A percentile compares a stretch with the other conserved stretches of the same genome.
Evolutionary conservation across 1,284 basidiomycete genomes (phyloP).

Genomic region (Ustilago trichophora): DNA sequence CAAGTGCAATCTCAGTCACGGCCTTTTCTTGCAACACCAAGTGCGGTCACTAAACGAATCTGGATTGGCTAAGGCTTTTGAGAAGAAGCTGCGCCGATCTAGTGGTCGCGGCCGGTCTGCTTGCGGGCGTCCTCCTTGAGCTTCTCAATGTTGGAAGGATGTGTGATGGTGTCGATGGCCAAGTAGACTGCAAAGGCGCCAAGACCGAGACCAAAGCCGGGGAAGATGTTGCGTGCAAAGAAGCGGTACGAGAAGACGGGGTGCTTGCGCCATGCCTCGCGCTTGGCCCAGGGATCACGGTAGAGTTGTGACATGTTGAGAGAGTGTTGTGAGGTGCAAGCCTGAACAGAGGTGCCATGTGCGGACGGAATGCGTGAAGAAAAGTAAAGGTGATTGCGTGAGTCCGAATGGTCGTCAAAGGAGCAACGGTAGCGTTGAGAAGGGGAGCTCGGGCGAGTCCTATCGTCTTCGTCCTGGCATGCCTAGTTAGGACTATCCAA

Average conservation of each 20-base stretch:
- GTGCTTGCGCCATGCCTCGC: conserved; percentile 66
- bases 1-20: too few species aligned
- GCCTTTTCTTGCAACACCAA: too few species aligned
- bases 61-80: too few species aligned
- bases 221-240: conserved; percentile 62
- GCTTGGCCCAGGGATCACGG: conserved; percentile 65
- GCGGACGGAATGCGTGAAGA: too few species aligned
- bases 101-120: conserved; percentile 43
- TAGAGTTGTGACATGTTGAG: conserved; percentile 55
- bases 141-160: conserved; percentile 62
- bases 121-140: conserved; percentile 60
- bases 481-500: too few species aligned
- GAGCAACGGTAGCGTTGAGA: too few species aligned
- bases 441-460: too few species aligned
- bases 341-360: too few species aligned
- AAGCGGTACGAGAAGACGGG: conserved; percentile 64
- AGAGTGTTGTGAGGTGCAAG: neutral
- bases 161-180: conserved; percentile 53
- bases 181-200: conserved; percentile 59
- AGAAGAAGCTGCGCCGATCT: neutral
- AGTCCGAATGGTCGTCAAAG: too few species aligned
- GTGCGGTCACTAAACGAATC: too few species aligned
- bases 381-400: too few species aligned
- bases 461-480: too few species aligned
- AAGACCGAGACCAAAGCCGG: conserved; percentile 61